Base-by-base conservation (phyloP, 495 filamentous ascomycete species). In the Pyrenopolyporus hunteri region DNA sequence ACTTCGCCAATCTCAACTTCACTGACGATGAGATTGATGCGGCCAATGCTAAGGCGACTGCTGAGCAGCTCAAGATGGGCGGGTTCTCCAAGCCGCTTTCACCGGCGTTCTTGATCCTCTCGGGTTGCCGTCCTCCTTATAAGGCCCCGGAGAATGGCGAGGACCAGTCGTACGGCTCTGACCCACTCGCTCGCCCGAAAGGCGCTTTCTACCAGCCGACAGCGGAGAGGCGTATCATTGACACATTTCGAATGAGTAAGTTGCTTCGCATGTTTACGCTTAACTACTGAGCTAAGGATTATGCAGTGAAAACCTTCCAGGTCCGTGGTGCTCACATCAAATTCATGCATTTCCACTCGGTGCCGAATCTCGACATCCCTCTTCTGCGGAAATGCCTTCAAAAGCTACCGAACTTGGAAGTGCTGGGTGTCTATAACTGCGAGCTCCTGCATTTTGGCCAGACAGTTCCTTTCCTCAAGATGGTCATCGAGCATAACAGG, bases 381-480 rank as follows among this genome's bases (percentile, higher is more conserved):
- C 23, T 53, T 7, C 17, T 71, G 2, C 20, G 39, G 32, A 44
- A 20, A n/a, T 54, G 45, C n/a, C 46, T 69, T 3, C 8, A 50
- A 17, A 1, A 9, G 1, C 32, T 63, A 2, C 63, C 63, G 6
- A 57, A 64, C 43, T 44, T 69, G 0, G n/a, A 47, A 11, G 55
- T 45, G 0, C 40, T 73, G 0, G 66, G 66, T 9, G 26, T 73
- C 5, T 54, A 67, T 25, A 56, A 63, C 23, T 73, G 70, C 28
- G 66, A 66, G 10, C 57, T 69, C 0, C 6, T 73, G 0, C 56
- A 64, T n/a, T 66, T 73, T 10, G 60, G 61, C 22, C 17, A 50
- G 3, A 59, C 68, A 0, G 9, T 48, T 4, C 11, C 13, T 2
- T 14, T 69, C 0, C 22, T 73, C 2, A 28, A 39, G 1, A 17